Percentiles rank a stretch among this genome's conserved stretches.
phyloP scores from a whole-genome alignment of 2,329 filamentous ascomycete species.

The Niveomyces coronatus region DNA sequence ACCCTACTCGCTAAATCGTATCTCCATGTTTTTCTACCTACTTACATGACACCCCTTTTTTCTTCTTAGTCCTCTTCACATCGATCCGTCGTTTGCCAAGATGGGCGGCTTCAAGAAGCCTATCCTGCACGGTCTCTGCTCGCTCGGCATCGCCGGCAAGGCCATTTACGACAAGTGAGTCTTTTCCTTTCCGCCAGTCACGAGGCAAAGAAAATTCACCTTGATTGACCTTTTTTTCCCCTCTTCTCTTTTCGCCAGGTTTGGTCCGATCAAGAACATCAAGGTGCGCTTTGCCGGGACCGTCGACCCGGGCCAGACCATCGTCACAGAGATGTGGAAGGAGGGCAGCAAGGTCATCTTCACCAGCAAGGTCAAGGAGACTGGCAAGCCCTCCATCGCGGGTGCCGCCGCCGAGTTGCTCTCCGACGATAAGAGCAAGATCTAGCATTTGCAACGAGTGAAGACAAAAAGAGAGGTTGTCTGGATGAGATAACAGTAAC shows the following conservation, averaged over 20 bases:
- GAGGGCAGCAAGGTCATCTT: slow-evolving; percentile 71
- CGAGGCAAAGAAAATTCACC: too few species aligned
- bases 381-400: slow-evolving; percentile 77
- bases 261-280: slow-evolving; percentile 77
- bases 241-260: too few species aligned
- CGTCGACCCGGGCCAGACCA: slow-evolving; percentile 78
- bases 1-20: too few species aligned
- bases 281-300: slow-evolving; percentile 86
- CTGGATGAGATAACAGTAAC: neutral
- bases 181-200: neutral
- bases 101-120: slow-evolving; percentile 90
- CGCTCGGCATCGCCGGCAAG: slow-evolving; percentile 84
- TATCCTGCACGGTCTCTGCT: slow-evolving; percentile 95
- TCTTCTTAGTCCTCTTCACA: slow-evolving; percentile 62
- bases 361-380: slow-evolving; percentile 85
- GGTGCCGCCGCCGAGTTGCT: slow-evolving; percentile 71
- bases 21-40: neutral
- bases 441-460: slow-evolving; percentile 9
- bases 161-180: slow-evolving; percentile 62
- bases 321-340: slow-evolving; percentile 92
- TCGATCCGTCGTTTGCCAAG: slow-evolving; percentile 90
- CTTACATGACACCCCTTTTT: neutral
- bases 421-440: slow-evolving; percentile 21
- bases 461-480: slow-evolving; percentile 4
- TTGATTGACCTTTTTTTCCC: too few species aligned